A percentile compares a stretch with the other conserved stretches of the same genome.
Conservation (phyloP, 2,329 filamentous ascomycete genomes). For the Triangularia verruculosa region DNA sequence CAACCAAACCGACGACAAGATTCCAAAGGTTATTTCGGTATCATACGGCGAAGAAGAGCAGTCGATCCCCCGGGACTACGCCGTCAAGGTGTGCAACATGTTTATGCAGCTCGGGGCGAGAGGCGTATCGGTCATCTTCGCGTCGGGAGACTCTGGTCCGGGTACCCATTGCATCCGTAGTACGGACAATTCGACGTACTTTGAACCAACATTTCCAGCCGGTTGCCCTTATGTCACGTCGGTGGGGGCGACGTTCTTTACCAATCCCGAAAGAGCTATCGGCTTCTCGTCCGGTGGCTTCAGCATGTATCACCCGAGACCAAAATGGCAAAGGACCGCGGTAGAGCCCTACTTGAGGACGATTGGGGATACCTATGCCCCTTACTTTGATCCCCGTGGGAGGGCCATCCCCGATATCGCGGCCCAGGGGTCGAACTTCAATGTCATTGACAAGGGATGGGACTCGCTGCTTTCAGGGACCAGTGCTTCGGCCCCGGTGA, state of each 20-base stretch:
- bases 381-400: slow-evolving; percentile 42
- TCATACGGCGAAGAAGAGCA: slow-evolving; percentile 69
- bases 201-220: slow-evolving; percentile 54
- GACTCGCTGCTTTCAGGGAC: slow-evolving; percentile 29
- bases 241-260: slow-evolving; percentile 54
- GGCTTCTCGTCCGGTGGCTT: slow-evolving; percentile 43
- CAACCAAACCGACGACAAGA: slow-evolving; percentile 43
- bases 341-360: slow-evolving; percentile 39
- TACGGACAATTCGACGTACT: slow-evolving; percentile 50
- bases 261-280: slow-evolving; percentile 29
- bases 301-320: slow-evolving; percentile 44
- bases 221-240: slow-evolving; percentile 57
- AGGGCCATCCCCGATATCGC: slow-evolving; percentile 51
- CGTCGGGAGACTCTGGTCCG: slow-evolving; percentile 58
- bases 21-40: slow-evolving; percentile 62
- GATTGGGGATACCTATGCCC: slow-evolving; percentile 43
- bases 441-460: slow-evolving; percentile 29
- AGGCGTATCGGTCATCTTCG: slow-evolving; percentile 63
- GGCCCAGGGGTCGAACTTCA: slow-evolving; percentile 46
- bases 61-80: slow-evolving; percentile 59
- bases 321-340: slow-evolving; percentile 39
- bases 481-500: slow-evolving; percentile 40
- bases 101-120: slow-evolving; percentile 65
- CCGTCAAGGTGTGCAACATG: slow-evolving; percentile 58
- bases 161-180: slow-evolving; percentile 59